Percentiles rank a stretch among this genome's conserved stretches.
Conservation (phyloP, 805 yeast species). For the Wickerhamiella nectarea region DNA sequence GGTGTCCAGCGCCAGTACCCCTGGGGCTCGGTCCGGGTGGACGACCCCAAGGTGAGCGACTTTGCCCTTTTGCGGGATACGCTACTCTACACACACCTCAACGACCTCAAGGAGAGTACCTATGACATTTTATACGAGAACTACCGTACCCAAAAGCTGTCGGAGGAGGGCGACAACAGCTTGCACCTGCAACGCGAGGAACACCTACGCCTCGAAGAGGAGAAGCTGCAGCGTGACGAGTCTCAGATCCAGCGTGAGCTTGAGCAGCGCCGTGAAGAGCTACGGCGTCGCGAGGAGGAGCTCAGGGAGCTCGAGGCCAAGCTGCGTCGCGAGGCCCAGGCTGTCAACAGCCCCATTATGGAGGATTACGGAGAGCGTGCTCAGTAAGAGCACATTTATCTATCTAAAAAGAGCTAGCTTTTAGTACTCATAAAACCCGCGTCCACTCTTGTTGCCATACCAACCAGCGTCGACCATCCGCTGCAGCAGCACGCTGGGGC, state of each 20-base stretch:
- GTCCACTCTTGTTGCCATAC: constrained; percentile 30
- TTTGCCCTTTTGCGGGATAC: constrained; percentile 69
- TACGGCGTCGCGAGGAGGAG: constrained; percentile 73
- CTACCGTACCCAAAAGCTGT: constrained; percentile 76
- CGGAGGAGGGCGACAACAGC: constrained; percentile 35
- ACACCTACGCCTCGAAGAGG: constrained; percentile 80
- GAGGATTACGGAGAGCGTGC: not conserved
- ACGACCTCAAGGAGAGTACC: constrained; percentile 78
- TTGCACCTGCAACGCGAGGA: constrained; percentile 63
- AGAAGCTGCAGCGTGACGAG: constrained; percentile 72
- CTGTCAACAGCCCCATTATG: constrained; percentile 9
- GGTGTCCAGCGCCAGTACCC: constrained; percentile 38
- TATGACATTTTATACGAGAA: constrained; percentile 78
- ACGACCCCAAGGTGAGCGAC: constrained; percentile 69
- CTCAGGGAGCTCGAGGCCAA: constrained; percentile 67
- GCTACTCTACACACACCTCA: constrained; percentile 67
- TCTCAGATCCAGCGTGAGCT: constrained; percentile 81
- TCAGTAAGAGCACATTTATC: not conserved
- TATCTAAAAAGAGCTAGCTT: too few relatives aligned
- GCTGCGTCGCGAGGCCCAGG: constrained; percentile 40
- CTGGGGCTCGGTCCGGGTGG: constrained; percentile 46
- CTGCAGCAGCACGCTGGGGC: constrained; percentile 28
- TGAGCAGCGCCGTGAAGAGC: constrained; percentile 64
- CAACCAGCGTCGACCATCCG: constrained; percentile 33
- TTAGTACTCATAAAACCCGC: constrained; percentile 30